Evolutionary conservation across 192 early-diverging fungal species (phyloP).

Genomic region (Coemansia sp.): DNA sequence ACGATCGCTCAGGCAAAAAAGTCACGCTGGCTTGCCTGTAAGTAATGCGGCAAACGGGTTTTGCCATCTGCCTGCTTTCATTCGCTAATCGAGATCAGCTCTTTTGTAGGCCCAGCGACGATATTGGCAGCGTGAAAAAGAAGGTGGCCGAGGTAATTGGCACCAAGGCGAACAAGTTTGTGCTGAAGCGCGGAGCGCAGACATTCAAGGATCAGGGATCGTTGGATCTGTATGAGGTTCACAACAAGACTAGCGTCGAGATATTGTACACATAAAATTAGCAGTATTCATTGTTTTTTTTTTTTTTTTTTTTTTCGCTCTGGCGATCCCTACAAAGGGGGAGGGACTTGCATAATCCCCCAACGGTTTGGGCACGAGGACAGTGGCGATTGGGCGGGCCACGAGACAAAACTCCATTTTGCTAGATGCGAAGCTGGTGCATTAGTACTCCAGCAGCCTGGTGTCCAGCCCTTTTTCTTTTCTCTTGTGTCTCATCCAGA

Average conservation of each 20-base stretch:
- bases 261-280: slow-evolving; percentile 58
- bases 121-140: slow-evolving; percentile 81
- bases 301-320: background rate
- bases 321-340: background rate
- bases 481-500: background rate
- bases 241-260: slow-evolving; percentile 88
- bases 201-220: slow-evolving; percentile 88
- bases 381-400: background rate
- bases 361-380: background rate
- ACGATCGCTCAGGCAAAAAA: slow-evolving; percentile 1
- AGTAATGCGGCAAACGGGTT: background rate
- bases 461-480: slow-evolving; percentile 7
- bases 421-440: background rate
- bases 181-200: slow-evolving; percentile 87
- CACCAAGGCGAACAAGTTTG: slow-evolving; percentile 83
- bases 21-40: background rate
- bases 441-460: background rate
- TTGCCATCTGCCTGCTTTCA: background rate
- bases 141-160: slow-evolving; percentile 86
- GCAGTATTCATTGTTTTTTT: background rate
- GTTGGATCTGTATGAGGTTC: slow-evolving; percentile 85
- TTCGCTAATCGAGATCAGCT: background rate
- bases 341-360: background rate
- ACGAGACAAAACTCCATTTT: background rate
- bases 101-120: slow-evolving; percentile 60